These are phyloP conservation scores for Incumbomyces delicatus DNA, from an alignment of 2,329 filamentous ascomycete species.

Conservation along the genomic window DNA sequence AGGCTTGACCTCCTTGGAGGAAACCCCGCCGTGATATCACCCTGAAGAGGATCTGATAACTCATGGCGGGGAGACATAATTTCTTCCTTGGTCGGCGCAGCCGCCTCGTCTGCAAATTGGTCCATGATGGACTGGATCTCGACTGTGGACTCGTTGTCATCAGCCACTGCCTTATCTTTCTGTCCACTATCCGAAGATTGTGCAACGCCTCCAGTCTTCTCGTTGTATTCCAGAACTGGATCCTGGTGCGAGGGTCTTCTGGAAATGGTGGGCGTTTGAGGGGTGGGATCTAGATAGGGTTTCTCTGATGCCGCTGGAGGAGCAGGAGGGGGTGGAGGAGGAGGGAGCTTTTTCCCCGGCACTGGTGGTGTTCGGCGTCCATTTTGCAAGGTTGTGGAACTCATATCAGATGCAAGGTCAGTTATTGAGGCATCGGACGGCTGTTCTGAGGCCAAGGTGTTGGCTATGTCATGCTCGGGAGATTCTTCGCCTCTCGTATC, in stretches of 20 bases:
- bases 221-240: slow-evolving; percentile 14
- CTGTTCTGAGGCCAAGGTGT: too few species aligned
- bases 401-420: not conserved
- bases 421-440: too few species aligned
- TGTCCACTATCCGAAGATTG: slow-evolving; percentile 10
- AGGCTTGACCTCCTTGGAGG: slow-evolving; percentile 81
- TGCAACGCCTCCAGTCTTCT: slow-evolving; percentile 18
- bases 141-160: slow-evolving; percentile 60
- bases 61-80: slow-evolving; percentile 88
- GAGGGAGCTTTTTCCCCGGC: slow-evolving; percentile 13
- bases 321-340: slow-evolving; percentile 33
- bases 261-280: slow-evolving; percentile 34
- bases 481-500: too few species aligned
- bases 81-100: slow-evolving; percentile 64
- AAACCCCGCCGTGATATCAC: slow-evolving; percentile 52
- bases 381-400: not conserved
- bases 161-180: slow-evolving; percentile 48
- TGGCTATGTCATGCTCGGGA: too few species aligned
- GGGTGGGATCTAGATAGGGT: slow-evolving; percentile 42
- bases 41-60: slow-evolving; percentile 67
- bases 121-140: slow-evolving; percentile 98
- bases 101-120: slow-evolving; percentile 71
- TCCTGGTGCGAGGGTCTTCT: slow-evolving; percentile 26
- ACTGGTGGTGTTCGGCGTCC: not conserved
- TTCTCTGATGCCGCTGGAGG: slow-evolving; percentile 41